Conservation (phyloP, 1,284 basidiomycete genomes). For the Mycocalia duriaeana region DNA sequence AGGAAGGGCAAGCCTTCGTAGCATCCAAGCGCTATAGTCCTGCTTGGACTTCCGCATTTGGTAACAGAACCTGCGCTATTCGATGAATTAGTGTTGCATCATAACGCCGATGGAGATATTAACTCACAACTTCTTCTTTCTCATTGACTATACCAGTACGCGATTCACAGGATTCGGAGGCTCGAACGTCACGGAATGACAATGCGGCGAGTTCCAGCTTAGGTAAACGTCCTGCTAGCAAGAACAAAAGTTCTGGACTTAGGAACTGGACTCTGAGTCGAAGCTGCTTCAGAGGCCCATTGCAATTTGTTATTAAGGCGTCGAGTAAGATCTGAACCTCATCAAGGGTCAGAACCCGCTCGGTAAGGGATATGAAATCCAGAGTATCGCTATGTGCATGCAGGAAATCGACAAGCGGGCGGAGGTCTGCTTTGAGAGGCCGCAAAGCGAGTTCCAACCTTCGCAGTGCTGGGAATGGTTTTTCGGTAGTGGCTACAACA, state of each 20-base stretch:
- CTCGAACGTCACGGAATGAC: background rate
- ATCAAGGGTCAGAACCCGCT: conserved; percentile 21
- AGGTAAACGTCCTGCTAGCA: conserved; percentile 25
- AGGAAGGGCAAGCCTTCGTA: no score
- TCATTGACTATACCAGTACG: no score
- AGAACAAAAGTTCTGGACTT: conserved; percentile 24
- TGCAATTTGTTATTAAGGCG: conserved; percentile 3
- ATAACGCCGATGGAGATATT: no score
- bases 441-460: conserved; percentile 28
- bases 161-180: no score
- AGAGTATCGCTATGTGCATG: conserved; percentile 23
- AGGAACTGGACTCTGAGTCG: conserved; percentile 27
- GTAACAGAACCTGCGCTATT: no score
- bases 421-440: conserved; percentile 29
- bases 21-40: no score
- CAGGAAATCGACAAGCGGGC: conserved; percentile 24
- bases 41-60: no score
- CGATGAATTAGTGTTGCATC: no score
- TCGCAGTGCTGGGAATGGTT: conserved; percentile 25
- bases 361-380: conserved; percentile 28
- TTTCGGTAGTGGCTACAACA: conserved; percentile 17
- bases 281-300: conserved; percentile 18
- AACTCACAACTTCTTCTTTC: no score
- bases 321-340: conserved; percentile 26
- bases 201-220: conserved; percentile 9